Evolutionary conservation across 306 rosid species (phyloP).

Genomic region (Sesbania bispinosa): DNA sequence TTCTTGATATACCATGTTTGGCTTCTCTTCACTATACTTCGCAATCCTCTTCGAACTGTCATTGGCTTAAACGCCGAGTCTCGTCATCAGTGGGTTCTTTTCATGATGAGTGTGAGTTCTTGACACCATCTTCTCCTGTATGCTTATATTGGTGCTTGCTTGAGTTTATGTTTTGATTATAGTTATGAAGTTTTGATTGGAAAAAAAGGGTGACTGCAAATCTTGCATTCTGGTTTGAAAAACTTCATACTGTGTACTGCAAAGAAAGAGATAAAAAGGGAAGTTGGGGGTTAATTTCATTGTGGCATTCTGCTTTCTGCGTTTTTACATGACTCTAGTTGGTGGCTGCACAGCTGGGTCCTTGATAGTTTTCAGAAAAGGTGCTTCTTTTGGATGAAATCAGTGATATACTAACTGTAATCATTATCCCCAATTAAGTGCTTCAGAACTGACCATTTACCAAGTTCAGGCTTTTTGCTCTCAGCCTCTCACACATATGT

Average conservation of each 20-base stretch:
- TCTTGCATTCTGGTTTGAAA: background rate
- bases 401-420: too few species aligned
- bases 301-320: too few species aligned
- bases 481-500: too few species aligned
- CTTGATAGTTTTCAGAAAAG: too few species aligned
- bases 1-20: slow-evolving; percentile 55
- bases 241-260: background rate
- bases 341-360: too few species aligned
- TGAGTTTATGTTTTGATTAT: background rate
- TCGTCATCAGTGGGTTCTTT: slow-evolving; percentile 75
- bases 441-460: too few species aligned
- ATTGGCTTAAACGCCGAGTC: slow-evolving; percentile 72
- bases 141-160: background rate
- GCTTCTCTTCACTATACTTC: slow-evolving; percentile 43
- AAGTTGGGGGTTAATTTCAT: background rate
- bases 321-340: background rate
- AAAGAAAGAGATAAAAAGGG: background rate
- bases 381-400: too few species aligned
- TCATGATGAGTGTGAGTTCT: slow-evolving; percentile 71
- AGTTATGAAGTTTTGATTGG: background rate
- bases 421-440: too few species aligned
- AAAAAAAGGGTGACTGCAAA: background rate
- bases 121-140: too few species aligned
- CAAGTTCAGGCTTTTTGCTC: too few species aligned
- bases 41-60: slow-evolving; percentile 60